phyloP scores from a whole-genome alignment of 1,139 yeast species.

The Chernovozyma aurita region DNA sequence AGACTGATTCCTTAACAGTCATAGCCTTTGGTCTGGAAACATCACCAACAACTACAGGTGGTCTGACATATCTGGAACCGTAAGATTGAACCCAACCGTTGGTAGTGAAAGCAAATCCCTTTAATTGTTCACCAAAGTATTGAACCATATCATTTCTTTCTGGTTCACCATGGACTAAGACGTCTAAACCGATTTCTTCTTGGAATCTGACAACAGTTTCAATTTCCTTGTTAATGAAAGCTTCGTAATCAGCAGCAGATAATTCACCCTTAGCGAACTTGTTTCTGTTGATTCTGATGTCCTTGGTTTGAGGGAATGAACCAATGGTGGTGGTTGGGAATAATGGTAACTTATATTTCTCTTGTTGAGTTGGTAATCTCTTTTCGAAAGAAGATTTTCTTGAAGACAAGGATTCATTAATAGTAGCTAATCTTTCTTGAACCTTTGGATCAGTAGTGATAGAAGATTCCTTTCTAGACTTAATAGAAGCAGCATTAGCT shows the following conservation, averaged over 20 bases:
- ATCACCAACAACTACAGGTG: slow-evolving; percentile 98
- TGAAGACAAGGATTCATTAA: slow-evolving; percentile 74
- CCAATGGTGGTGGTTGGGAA: slow-evolving; percentile 99
- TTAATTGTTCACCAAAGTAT: slow-evolving; percentile 98
- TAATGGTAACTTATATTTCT: slow-evolving; percentile 85
- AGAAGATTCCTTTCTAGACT: slow-evolving; percentile 81
- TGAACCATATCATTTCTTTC: slow-evolving; percentile 99
- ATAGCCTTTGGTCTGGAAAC: slow-evolving; percentile 97
- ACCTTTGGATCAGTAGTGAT: slow-evolving; percentile 91
- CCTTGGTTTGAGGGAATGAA: slow-evolving; percentile 99
- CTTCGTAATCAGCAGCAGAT: slow-evolving; percentile 90
- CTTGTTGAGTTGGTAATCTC: slow-evolving; percentile 86
- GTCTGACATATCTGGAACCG: slow-evolving; percentile 99
- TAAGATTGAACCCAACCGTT: slow-evolving; percentile 99
- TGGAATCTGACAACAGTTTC: slow-evolving; percentile 96
- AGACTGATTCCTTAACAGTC: slow-evolving; percentile 98
- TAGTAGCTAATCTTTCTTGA: slow-evolving; percentile 78
- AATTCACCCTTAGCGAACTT: slow-evolving; percentile 96
- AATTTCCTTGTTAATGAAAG: slow-evolving; percentile 94
- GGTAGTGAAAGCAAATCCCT: slow-evolving; percentile 96
- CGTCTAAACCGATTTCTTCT: slow-evolving; percentile 97
- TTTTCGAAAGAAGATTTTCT: slow-evolving; percentile 84
- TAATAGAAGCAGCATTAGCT: slow-evolving; percentile 83
- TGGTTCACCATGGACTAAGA: slow-evolving; percentile 99
- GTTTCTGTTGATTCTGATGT: slow-evolving; percentile 97